Evolutionary conservation across 148 eudicot genomes (phyloP).

Genomic region (Rhododendron molle): DNA sequence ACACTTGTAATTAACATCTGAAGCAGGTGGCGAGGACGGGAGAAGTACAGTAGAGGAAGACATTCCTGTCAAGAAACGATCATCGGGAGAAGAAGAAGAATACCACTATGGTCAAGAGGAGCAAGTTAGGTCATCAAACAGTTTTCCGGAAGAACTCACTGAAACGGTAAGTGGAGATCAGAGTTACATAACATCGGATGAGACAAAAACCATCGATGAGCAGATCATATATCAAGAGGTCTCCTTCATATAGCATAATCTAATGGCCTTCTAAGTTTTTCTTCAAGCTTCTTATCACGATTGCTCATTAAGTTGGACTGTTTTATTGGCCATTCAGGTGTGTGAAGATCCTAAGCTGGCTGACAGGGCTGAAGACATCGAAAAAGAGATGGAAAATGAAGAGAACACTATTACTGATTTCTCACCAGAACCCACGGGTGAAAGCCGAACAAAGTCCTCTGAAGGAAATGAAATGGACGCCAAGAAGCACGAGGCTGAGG

Average conservation of each 20-base stretch:
- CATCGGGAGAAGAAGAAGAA: constrained; percentile 6
- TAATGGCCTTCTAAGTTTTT: background rate
- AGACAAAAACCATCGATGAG: background rate
- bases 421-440: constrained; percentile 5
- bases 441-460: background rate
- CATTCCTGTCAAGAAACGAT: background rate
- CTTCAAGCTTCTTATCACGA: background rate
- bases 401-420: background rate
- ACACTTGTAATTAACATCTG: background rate
- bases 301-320: background rate
- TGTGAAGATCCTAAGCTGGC: constrained; percentile 3
- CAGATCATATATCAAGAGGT: constrained; percentile 17
- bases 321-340: constrained; percentile 12
- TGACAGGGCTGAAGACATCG: background rate
- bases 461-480: background rate
- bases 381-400: constrained; percentile 7
- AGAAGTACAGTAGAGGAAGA: constrained; percentile 3
- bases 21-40: constrained; percentile 13
- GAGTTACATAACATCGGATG: background rate
- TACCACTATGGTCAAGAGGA: background rate
- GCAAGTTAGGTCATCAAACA: background rate
- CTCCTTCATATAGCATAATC: constrained; percentile 4
- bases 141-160: background rate
- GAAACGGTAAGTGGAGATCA: constrained; percentile 4
- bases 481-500: background rate